A percentile compares a stretch with the other conserved stretches of the same genome.
Conservation (phyloP, 2,329 filamentous ascomycete genomes). For the Simplicillium sp. region DNA sequence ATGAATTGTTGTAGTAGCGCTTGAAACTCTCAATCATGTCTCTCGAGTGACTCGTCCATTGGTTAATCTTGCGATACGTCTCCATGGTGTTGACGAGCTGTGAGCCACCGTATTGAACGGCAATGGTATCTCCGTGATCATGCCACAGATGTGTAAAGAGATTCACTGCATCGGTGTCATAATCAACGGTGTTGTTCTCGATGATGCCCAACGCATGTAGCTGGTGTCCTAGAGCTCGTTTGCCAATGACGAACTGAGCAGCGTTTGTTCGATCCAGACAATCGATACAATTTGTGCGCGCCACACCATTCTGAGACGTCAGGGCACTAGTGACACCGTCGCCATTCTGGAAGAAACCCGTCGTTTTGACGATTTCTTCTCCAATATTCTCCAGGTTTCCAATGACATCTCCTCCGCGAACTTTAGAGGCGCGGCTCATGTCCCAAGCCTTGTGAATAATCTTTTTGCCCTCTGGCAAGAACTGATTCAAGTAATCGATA, state of each 20-base stretch:
- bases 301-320: conserved; percentile 82
- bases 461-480: conserved; percentile 71
- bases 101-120: conserved; percentile 93
- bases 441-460: conserved; percentile 96
- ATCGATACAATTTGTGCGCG: conserved; percentile 95
- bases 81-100: conserved; percentile 99
- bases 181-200: conserved; percentile 67
- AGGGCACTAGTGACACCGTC: conserved; percentile 53
- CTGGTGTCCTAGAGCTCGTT: conserved; percentile 85
- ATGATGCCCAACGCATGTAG: conserved; percentile 86
- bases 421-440: conserved; percentile 93
- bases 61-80: conserved; percentile 96
- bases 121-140: conserved; percentile 94
- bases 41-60: conserved; percentile 94
- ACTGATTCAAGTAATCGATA: conserved; percentile 89
- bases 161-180: conserved; percentile 92
- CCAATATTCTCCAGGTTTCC: conserved; percentile 83
- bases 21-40: conserved; percentile 99
- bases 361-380: conserved; percentile 74
- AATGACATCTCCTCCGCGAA: conserved; percentile 88
- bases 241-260: conserved; percentile 95
- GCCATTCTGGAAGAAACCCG: conserved; percentile 93
- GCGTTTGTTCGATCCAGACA: conserved; percentile 96
- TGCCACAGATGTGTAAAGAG: conserved; percentile 98
- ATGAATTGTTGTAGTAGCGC: conserved; percentile 97